A percentile compares a stretch with the other conserved stretches of the same genome.
These are phyloP conservation scores for Apostasia ramifera DNA, from an alignment of 106 monocot genomes.

Conservation along the genomic window DNA sequence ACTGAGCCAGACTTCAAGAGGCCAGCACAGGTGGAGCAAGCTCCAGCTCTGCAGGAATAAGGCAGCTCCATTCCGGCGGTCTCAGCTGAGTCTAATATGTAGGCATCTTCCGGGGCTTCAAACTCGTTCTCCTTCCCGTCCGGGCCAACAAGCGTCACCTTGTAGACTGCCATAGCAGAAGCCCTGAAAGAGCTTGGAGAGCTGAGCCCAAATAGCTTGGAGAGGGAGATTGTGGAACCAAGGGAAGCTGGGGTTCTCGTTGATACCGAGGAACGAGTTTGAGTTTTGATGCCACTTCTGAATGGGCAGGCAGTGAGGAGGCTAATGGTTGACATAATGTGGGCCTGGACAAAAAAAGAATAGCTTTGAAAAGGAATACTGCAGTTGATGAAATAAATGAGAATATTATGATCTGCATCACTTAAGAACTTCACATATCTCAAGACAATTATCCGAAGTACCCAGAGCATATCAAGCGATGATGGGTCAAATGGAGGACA, in stretches of 20 bases:
- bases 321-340: constrained; percentile 7
- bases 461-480: too few species aligned
- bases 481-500: too few species aligned
- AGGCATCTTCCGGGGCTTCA: constrained; percentile 25
- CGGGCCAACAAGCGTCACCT: constrained; percentile 14
- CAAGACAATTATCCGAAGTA: too few species aligned
- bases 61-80: constrained; percentile 27
- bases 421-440: too few species aligned
- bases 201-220: constrained; percentile 2
- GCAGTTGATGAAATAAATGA: too few species aligned
- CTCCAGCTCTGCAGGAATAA: constrained; percentile 31
- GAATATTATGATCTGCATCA: too few species aligned
- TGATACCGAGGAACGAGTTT: not conserved
- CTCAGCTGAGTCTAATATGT: constrained; percentile 32
- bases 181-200: constrained; percentile 5
- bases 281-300: not conserved
- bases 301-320: constrained; percentile 1
- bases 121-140: constrained; percentile 26
- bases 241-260: constrained; percentile 5
- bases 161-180: constrained; percentile 14
- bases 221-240: not conserved
- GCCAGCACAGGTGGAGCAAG: constrained; percentile 23
- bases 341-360: not conserved
- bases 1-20: constrained; percentile 11
- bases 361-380: too few species aligned